These are phyloP conservation scores for Drosera capensis DNA, from an alignment of 148 eudicot species.

Conservation along the genomic window DNA sequence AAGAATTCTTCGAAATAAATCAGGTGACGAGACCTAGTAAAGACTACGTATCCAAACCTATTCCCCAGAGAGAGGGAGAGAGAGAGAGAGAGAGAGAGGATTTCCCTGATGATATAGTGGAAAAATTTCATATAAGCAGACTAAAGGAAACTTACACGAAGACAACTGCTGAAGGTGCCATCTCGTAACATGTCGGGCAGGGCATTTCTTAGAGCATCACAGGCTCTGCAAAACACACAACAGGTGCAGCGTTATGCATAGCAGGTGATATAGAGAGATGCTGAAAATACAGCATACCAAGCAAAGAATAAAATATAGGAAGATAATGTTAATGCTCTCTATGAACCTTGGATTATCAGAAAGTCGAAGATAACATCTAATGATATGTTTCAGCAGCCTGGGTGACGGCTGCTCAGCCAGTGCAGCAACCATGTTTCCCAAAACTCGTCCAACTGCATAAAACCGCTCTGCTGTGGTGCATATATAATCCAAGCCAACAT, in stretches of 20 bases:
- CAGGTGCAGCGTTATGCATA: too few relatives aligned
- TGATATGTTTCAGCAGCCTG: conserved; percentile 71
- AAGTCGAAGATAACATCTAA: conserved; percentile 75
- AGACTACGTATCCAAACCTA: too few relatives aligned
- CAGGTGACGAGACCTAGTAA: too few relatives aligned
- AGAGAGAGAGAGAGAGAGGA: background rate
- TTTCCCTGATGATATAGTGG: too few relatives aligned
- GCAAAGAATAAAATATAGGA: background rate
- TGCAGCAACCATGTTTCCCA: conserved; percentile 77
- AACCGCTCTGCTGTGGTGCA: conserved; percentile 97
- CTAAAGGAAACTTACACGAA: conserved; percentile 41
- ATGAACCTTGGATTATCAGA: conserved; percentile 65
- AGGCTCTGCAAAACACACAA: conserved; percentile 43
- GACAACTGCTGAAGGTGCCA: conserved; percentile 52
- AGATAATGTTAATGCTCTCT: background rate
- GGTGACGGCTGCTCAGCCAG: conserved; percentile 82
- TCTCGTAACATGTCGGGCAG: conserved; percentile 72
- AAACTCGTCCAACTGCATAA: conserved; percentile 85
- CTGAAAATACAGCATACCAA: too few relatives aligned
- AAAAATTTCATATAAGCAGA: too few relatives aligned
- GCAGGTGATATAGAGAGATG: background rate
- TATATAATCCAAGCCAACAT: conserved; percentile 90
- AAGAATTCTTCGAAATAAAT: background rate
- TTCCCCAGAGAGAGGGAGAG: background rate
- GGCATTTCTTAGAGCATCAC: conserved; percentile 71